A percentile compares a stretch with the other conserved stretches of the same genome.
phyloP scores from a whole-genome alignment of 306 rosid species.

The Prosopis cineraria region DNA sequence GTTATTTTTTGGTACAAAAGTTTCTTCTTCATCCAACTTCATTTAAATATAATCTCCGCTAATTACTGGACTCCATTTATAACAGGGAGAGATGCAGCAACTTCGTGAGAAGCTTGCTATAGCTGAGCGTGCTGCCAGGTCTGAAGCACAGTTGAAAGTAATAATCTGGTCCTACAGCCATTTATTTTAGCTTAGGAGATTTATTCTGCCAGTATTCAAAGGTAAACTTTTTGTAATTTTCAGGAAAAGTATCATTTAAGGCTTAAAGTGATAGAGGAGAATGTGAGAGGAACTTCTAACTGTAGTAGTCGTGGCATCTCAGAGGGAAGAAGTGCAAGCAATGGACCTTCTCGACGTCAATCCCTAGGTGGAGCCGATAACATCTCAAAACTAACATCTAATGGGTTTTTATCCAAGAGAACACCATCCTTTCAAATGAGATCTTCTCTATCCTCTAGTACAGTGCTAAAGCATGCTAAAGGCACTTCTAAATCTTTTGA shows the following conservation, averaged over 20 bases:
- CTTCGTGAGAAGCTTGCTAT: constrained; percentile 92
- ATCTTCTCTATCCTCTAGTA: constrained; percentile 77
- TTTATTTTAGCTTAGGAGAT: constrained; percentile 43
- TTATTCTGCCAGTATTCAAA: constrained; percentile 46
- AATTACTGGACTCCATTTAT: constrained; percentile 36
- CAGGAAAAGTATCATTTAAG: constrained; percentile 93
- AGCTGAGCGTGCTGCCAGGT: constrained; percentile 83
- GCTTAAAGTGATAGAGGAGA: constrained; percentile 94
- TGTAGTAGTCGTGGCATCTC: constrained; percentile 69
- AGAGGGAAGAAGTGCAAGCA: constrained; percentile 80
- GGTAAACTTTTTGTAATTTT: constrained; percentile 38
- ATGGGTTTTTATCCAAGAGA: constrained; percentile 86
- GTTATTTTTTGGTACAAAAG: neutral
- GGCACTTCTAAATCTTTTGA: constrained; percentile 98
- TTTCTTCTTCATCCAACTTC: constrained; percentile 20
- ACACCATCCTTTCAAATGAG: constrained; percentile 70
- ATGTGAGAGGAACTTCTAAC: constrained; percentile 79
- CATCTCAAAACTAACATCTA: constrained; percentile 67
- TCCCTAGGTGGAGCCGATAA: constrained; percentile 97
- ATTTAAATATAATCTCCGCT: constrained; percentile 20
- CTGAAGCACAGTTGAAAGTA: constrained; percentile 97
- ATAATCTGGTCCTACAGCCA: constrained; percentile 50
- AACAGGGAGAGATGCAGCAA: constrained; percentile 98
- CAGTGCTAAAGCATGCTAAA: constrained; percentile 91
- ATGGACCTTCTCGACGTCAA: constrained; percentile 96